Base-by-base conservation (phyloP, 768 basidiomycete genomes). In the Boletus rubescentipes region DNA sequence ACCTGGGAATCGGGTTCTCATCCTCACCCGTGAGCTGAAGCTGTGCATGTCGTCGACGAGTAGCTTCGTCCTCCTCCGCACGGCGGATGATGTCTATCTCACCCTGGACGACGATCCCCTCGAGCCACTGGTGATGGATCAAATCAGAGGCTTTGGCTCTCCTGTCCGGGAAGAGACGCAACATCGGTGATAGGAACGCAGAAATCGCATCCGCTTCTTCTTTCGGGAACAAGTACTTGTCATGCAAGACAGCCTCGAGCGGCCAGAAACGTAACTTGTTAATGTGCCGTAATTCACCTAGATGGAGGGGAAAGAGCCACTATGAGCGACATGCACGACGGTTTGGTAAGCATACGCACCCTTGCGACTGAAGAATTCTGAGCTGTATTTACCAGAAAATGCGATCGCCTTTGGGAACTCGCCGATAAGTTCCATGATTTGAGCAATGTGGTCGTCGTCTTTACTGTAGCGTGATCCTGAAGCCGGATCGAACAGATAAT, bases 401-500 rank as follows among this genome's bases (percentile, higher is more conserved):
- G 93, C 93, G 38, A 98, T 75, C 44, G 77, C 76, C 65, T 85
- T 85, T 2, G 93, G 93, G 38, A 96, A 80, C 60, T 97, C 93
- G 40, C 95, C 96, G 66, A 98, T 77, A 11, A 98, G 80, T 73
- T 99, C 96, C 71, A 98, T 92, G 59, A 98, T 92, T 75, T 99
- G 97, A 4, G 97, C 96, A 55, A 98, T 92, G 66, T 99, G 95
- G 66, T 93, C 91, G 68, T 95, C 93, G 72, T 96, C 93, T 71
- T 98, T 98, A 75, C 87, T 91, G 67, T 97, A 98, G 38, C 94
- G 85, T 44, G 91, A 87, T 3, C 96, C 96, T 1, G 91, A 90
- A 20, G 93, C 93, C 0, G 96, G 96, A 67, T 98, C 97, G 67
- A 99, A 99, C 35, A 99, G 82, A 72, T 98, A 99, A 70, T 98